phyloP scores from a whole-genome alignment of 352 stramenopile species.

The Pythium dissimile region DNA sequence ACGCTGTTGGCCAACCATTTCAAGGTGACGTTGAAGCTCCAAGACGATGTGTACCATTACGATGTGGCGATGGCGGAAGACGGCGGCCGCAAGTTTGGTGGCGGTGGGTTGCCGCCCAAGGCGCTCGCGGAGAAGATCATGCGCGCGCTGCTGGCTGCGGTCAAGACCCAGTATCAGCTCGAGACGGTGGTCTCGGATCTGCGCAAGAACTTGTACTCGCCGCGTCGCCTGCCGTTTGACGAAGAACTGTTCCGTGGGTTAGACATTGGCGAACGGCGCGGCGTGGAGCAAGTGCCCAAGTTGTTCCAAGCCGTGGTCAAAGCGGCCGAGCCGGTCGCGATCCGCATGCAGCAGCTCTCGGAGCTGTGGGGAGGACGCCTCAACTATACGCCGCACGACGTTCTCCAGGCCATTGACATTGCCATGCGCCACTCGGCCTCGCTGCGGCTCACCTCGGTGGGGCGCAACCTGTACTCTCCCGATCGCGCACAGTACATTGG shows the following conservation, averaged over 20 bases:
- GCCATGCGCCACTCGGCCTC: constrained; percentile 59
- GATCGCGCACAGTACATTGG: constrained; percentile 42
- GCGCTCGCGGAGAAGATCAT: constrained; percentile 59
- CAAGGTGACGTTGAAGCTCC: constrained; percentile 41
- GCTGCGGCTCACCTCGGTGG: constrained; percentile 47
- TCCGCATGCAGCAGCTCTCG: constrained; percentile 61
- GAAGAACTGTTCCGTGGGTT: constrained; percentile 36
- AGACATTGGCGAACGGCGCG: constrained; percentile 36
- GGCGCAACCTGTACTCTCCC: constrained; percentile 49
- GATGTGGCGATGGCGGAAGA: constrained; percentile 61
- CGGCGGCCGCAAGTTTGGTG: constrained; percentile 22
- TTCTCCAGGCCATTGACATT: constrained; percentile 68
- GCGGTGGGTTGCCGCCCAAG: constrained; percentile 30
- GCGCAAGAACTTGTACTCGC: constrained; percentile 57
- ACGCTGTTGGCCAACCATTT: constrained; percentile 69
- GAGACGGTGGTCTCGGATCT: constrained; percentile 44
- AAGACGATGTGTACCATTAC: constrained; percentile 69
- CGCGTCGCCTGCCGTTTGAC: constrained; percentile 40
- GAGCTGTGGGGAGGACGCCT: constrained; percentile 47
- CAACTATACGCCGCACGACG: constrained; percentile 76
- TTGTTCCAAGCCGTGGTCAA: constrained; percentile 55
- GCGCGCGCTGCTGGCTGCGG: constrained; percentile 29
- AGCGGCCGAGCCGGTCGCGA: constrained; percentile 46
- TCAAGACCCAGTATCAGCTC: constrained; percentile 39
- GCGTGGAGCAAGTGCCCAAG: constrained; percentile 9